These are phyloP conservation scores for Neurospora sp. DNA, from an alignment of 495 filamentous ascomycete species.

Conservation along the genomic window DNA sequence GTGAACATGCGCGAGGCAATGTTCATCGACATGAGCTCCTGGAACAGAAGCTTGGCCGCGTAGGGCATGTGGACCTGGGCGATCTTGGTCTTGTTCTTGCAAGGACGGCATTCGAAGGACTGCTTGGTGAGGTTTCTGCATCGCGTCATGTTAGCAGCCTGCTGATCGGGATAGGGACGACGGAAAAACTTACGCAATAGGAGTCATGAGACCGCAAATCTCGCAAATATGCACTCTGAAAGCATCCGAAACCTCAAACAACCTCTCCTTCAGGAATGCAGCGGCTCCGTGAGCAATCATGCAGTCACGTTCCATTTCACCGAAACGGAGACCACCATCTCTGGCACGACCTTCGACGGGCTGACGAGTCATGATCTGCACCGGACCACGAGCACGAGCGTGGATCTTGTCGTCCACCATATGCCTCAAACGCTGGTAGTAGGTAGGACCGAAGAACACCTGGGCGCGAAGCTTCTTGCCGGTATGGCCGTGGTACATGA, in stretches of 20 bases:
- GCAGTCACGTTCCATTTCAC: conserved; percentile 99
- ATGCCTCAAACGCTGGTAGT: conserved; percentile 96
- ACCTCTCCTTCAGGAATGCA: conserved; percentile 90
- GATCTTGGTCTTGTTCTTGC: conserved; percentile 97
- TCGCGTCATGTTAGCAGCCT: no score
- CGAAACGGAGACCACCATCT: conserved; percentile 97
- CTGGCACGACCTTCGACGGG: conserved; percentile 97
- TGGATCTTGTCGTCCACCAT: conserved; percentile 99
- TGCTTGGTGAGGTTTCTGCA: conserved; percentile 86
- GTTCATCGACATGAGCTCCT: conserved; percentile 96
- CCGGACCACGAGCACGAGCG: conserved; percentile 85
- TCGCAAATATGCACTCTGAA: conserved; percentile 98
- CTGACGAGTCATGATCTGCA: conserved; percentile 95
- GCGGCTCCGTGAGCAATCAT: conserved; percentile 99
- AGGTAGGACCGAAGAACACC: conserved; percentile 94
- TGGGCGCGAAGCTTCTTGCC: conserved; percentile 86
- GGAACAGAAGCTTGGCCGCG: conserved; percentile 95
- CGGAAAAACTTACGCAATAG: conserved; percentile 75
- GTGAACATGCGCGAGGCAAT: conserved; percentile 97
- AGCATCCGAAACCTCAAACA: conserved; percentile 97
- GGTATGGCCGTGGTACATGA: conserved; percentile 98
- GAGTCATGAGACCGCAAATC: conserved; percentile 97
- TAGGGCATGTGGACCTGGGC: conserved; percentile 97
- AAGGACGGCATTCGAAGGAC: conserved; percentile 90
- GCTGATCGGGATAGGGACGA: neutral